Percentiles rank a stretch among this genome's conserved stretches.
phyloP scores from a whole-genome alignment of 1,284 basidiomycete genomes.

The Rhodotorula sp. region DNA sequence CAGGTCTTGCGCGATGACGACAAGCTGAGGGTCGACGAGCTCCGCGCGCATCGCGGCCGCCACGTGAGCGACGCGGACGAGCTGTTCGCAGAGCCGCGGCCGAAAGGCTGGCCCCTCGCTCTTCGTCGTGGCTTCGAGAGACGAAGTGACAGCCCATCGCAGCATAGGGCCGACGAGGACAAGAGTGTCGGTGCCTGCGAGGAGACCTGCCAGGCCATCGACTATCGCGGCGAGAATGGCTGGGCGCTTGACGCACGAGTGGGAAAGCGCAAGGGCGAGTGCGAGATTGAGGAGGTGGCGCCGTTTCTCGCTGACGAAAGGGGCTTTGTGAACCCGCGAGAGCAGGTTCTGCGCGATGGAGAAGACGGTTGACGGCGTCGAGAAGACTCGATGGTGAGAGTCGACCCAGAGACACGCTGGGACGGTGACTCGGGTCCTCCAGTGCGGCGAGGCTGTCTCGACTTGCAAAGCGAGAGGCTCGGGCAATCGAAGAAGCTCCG shows the following conservation, averaged over 20 bases:
- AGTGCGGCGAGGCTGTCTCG: slow-evolving; percentile 28
- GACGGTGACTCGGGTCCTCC: slow-evolving; percentile 49
- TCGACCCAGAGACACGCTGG: slow-evolving; percentile 51
- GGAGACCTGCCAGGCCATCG: slow-evolving; percentile 64
- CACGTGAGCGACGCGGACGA: slow-evolving; percentile 65
- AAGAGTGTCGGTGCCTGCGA: slow-evolving; percentile 68
- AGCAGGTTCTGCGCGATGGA: slow-evolving; percentile 74
- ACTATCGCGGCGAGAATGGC: slow-evolving; percentile 57
- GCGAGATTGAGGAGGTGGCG: slow-evolving; percentile 71
- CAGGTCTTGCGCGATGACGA: background rate
- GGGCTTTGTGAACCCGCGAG: slow-evolving; percentile 63
- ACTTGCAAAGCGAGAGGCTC: background rate
- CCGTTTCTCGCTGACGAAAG: slow-evolving; percentile 82
- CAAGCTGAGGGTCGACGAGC: slow-evolving; percentile 37
- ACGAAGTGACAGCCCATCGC: slow-evolving; percentile 25
- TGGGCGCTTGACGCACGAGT: slow-evolving; percentile 57
- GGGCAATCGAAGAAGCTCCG: slow-evolving; percentile 3
- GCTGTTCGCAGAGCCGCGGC: slow-evolving; percentile 52
- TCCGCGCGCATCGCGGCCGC: no score
- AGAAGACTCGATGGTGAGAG: slow-evolving; percentile 9
- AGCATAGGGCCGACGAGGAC: slow-evolving; percentile 65
- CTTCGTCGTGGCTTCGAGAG: slow-evolving; percentile 34
- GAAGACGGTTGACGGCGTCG: slow-evolving; percentile 57
- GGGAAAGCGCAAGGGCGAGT: slow-evolving; percentile 68
- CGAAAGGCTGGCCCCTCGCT: background rate